Evolutionary conservation across 352 stramenopile species (phyloP).

Genomic region (Pythium phragmiticola): DNA sequence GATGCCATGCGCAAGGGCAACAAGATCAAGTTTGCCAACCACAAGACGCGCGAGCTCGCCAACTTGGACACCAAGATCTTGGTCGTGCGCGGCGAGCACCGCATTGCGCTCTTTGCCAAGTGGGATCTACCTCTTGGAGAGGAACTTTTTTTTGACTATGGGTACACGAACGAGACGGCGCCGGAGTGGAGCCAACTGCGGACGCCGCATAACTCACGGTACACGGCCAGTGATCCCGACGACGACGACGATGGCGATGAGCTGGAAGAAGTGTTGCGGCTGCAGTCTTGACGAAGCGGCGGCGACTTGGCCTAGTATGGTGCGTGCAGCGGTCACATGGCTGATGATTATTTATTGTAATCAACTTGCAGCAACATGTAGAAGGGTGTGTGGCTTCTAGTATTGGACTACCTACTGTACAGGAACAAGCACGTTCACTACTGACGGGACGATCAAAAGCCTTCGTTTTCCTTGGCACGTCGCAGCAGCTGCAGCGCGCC

Average conservation of each 20-base stretch:
- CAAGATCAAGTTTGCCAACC: conserved; percentile 91
- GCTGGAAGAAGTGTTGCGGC: conserved; percentile 1
- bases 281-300: neutral
- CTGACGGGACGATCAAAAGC: conserved; percentile 38
- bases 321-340: neutral
- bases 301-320: conserved; percentile 1
- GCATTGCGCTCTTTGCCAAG: conserved; percentile 89
- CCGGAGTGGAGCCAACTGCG: conserved; percentile 53
- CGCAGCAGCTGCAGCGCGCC: conserved; percentile 56
- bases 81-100: conserved; percentile 81
- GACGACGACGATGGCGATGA: conserved; percentile 23
- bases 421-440: neutral
- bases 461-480: conserved; percentile 72
- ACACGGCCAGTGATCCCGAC: conserved; percentile 14
- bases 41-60: conserved; percentile 45
- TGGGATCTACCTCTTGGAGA: conserved; percentile 76
- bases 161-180: conserved; percentile 51
- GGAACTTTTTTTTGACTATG: conserved; percentile 64
- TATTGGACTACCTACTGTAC: conserved; percentile 6
- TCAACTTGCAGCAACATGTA: conserved; percentile 7
- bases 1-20: conserved; percentile 90
- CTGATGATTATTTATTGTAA: conserved; percentile 19
- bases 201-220: conserved; percentile 24
- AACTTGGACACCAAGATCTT: conserved; percentile 67
- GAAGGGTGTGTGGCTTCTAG: neutral